These are phyloP conservation scores for Aulographum hederae DNA, from an alignment of 2,329 filamentous ascomycete genomes.

Conservation along the genomic window DNA sequence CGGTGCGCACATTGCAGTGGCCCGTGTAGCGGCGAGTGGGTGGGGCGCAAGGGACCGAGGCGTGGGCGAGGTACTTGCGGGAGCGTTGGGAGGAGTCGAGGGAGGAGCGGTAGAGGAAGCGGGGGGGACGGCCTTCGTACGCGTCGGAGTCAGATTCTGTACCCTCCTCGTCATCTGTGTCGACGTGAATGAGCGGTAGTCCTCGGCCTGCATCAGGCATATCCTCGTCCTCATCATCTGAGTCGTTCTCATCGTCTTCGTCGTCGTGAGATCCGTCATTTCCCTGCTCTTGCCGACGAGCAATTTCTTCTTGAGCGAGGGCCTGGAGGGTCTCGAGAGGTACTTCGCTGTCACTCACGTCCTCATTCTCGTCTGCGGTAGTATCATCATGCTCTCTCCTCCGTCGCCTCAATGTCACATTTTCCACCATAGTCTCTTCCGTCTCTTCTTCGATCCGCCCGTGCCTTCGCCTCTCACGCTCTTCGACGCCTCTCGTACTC, in stretches of 20 bases:
- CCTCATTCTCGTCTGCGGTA: slow-evolving; percentile 3
- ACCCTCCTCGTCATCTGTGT: slow-evolving; percentile 15
- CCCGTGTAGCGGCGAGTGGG: slow-evolving; percentile 41
- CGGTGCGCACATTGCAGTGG: slow-evolving; percentile 48
- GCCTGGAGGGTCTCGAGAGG: background rate
- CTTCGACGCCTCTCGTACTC: slow-evolving; percentile 11
- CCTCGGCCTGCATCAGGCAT: too few species aligned
- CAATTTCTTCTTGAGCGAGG: background rate
- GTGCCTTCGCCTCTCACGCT: slow-evolving; percentile 7
- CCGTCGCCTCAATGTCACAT: slow-evolving; percentile 1
- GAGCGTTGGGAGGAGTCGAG: background rate
- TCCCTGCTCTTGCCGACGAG: background rate
- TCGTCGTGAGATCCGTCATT: background rate
- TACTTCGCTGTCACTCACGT: background rate
- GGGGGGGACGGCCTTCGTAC: slow-evolving; percentile 10
- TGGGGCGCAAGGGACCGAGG: slow-evolving; percentile 33
- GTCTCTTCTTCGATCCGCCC: slow-evolving; percentile 3
- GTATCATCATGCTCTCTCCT: background rate
- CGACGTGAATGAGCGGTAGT: too few species aligned
- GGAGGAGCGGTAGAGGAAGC: background rate
- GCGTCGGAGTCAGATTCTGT: slow-evolving; percentile 14
- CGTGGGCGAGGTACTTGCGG: slow-evolving; percentile 26
- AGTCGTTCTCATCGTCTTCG: slow-evolving; percentile 15
- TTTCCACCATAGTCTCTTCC: slow-evolving; percentile 4
- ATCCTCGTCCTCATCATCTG: slow-evolving; percentile 12